Percentiles rank a stretch among this genome's conserved stretches.
Conservation (phyloP, 768 basidiomycete genomes). For the Leccinum imitatum region DNA sequence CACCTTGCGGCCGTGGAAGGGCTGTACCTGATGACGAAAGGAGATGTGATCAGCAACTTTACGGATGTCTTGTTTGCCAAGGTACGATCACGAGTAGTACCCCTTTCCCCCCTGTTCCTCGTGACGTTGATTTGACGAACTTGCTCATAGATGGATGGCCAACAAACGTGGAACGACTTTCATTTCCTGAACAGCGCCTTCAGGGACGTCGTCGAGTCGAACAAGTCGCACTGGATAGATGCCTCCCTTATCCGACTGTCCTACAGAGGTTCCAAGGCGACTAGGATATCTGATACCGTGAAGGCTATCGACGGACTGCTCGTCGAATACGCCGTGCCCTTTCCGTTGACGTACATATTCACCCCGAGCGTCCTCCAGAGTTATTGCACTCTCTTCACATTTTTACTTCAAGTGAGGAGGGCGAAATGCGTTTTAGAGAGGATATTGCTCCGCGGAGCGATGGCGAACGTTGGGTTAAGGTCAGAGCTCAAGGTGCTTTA, state of each 20-base stretch:
- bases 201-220: constrained; percentile 58
- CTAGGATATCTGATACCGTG: constrained; percentile 52
- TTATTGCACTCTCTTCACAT: constrained; percentile 68
- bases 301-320: constrained; percentile 63
- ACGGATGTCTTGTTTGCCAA: constrained; percentile 72
- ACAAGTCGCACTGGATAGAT: constrained; percentile 57
- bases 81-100: constrained; percentile 38
- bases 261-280: constrained; percentile 51
- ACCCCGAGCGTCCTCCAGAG: constrained; percentile 51
- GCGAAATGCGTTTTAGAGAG: constrained; percentile 71
- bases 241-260: constrained; percentile 70
- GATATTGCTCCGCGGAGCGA: constrained; percentile 60
- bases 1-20: constrained; percentile 68
- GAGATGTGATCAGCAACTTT: constrained; percentile 77
- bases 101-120: neutral
- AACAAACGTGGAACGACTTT: constrained; percentile 74
- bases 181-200: constrained; percentile 83
- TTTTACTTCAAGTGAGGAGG: constrained; percentile 70
- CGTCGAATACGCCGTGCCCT: constrained; percentile 80
- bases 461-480: constrained; percentile 33
- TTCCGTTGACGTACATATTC: constrained; percentile 79
- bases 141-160: constrained; percentile 65
- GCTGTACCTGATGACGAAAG: constrained; percentile 70
- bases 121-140: neutral
- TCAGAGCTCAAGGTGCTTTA: constrained; percentile 69